Evolutionary conservation across 768 basidiomycete species (phyloP), one percentile per base, ranked within the genome.

Genomic region (Postia placenta): DNA sequence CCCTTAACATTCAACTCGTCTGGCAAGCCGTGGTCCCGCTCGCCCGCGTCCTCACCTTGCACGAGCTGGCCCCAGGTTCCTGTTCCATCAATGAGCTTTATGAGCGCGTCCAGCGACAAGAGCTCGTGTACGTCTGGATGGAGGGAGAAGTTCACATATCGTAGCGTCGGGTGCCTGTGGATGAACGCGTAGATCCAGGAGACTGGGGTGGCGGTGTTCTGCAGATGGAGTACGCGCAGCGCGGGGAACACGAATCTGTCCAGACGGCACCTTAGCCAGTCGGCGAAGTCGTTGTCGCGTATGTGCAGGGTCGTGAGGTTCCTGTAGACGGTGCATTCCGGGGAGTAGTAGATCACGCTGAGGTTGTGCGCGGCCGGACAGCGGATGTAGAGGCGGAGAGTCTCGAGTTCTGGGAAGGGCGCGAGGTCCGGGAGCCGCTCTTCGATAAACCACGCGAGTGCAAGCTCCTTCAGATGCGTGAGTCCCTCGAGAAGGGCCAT

Each of bases 71-170:
- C n/a, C 56, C 56, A 57, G 11, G 46, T 49, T 9, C 54, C 52
- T 9, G 55, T 50, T 14, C 58, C 56, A 23, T 52, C 43, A 33
- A 59, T 56, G 30, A 59, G 50, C 20, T 49, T 46, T 11, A 53
- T 19, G 5, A 59, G 50, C 2, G 36, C 49, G 4, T 49, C 45
- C 4, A 37, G 38, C 7, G 23, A 7, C 14, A 55, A 37, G 14
- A 47, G 47, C 17, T 48, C 39, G 19, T 30, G 19, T 2, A n/a
- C 12, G 1, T 7, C 14, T 15, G 15, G 11, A 3, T 28, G 12
- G 25, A 49, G 52, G 6, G 23, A 11, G 12, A 53, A 22, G 44
- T 51, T 57, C 17, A 54, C 58, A 43, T 60, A 56, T 3, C 37
- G 47, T 7, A 60, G 49, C 2, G 53, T 44, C 5, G 58, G 56